These are phyloP conservation scores for Phallus indusiatus DNA, from an alignment of 768 basidiomycete species.

Conservation along the genomic window DNA sequence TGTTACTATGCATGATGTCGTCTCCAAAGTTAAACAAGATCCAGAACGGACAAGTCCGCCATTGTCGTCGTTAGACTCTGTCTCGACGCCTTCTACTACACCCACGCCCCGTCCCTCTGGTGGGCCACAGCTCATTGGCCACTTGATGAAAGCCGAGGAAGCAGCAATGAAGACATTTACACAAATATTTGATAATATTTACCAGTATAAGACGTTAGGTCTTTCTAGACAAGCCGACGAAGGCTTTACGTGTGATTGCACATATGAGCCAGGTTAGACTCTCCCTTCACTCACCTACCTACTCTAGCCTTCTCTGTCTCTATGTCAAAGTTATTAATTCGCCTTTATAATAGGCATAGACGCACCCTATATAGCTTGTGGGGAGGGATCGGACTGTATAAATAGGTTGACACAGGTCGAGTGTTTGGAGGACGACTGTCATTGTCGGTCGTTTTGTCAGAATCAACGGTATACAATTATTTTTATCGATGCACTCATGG, in stretches of 20 bases:
- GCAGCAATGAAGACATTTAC: constrained; percentile 64
- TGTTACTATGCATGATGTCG: background rate
- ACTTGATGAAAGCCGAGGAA: constrained; percentile 70
- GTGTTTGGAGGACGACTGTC: constrained; percentile 85
- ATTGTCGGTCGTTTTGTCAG: constrained; percentile 69
- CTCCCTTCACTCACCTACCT: no score
- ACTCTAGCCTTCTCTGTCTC: constrained; percentile 6
- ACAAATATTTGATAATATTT: constrained; percentile 69
- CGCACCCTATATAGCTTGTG: constrained; percentile 63
- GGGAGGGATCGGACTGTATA: constrained; percentile 86
- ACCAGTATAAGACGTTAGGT: constrained; percentile 84
- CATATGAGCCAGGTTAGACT: constrained; percentile 66
- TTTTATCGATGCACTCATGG: background rate
- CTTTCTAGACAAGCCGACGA: constrained; percentile 81
- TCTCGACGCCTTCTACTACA: constrained; percentile 2
- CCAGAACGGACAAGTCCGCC: constrained; percentile 1
- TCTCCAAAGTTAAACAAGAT: background rate
- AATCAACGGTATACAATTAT: constrained; percentile 70
- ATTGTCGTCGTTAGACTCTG: background rate
- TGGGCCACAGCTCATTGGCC: constrained; percentile 60
- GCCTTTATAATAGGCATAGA: constrained; percentile 41
- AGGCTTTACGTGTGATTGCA: constrained; percentile 94
- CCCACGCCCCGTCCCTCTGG: constrained; percentile 13
- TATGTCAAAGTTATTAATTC: constrained; percentile 17
- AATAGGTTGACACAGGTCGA: constrained; percentile 96